Percentiles rank a stretch among this genome's conserved stretches.
phyloP scores from a whole-genome alignment of 2,329 filamentous ascomycete genomes.

The Colletotrichum neosansevieriae region DNA sequence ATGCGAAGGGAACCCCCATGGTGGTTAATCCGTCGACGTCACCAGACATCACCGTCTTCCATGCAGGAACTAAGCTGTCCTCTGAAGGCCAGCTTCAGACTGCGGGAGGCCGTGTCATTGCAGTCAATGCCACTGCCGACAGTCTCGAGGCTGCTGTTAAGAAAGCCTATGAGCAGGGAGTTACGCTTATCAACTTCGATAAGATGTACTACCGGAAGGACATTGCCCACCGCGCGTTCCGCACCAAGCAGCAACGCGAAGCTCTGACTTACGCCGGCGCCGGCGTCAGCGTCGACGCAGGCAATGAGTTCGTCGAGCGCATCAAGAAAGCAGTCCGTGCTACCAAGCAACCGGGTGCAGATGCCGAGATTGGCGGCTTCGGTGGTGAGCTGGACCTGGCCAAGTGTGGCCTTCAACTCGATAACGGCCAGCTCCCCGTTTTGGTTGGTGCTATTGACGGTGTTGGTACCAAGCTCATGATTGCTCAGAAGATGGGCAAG shows the following conservation, averaged over 20 bases:
- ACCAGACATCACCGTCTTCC: constrained; percentile 77
- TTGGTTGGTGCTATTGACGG: constrained; percentile 96
- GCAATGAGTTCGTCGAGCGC: constrained; percentile 89
- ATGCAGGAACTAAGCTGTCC: constrained; percentile 80
- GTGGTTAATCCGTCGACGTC: constrained; percentile 52
- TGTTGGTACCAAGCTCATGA: constrained; percentile 96
- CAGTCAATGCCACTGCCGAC: constrained; percentile 75
- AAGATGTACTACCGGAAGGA: constrained; percentile 89
- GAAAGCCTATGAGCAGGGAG: constrained; percentile 82
- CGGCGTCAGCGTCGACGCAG: constrained; percentile 93
- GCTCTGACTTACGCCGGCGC: constrained; percentile 91
- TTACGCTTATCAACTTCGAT: constrained; percentile 76
- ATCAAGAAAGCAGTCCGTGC: constrained; percentile 93
- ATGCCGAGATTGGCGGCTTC: constrained; percentile 95
- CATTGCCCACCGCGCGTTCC: constrained; percentile 82
- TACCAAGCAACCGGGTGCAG: constrained; percentile 86
- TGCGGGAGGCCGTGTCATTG: constrained; percentile 86
- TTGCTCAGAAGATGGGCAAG: constrained; percentile 89
- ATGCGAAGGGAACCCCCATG: constrained; percentile 76
- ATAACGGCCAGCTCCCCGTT: constrained; percentile 72
- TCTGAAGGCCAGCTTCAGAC: constrained; percentile 71
- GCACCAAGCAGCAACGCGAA: constrained; percentile 55
- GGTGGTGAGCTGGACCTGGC: constrained; percentile 86
- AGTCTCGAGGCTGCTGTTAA: constrained; percentile 82
- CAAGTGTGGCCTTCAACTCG: constrained; percentile 65